Evolutionary conservation across 2,329 filamentous ascomycete species (phyloP).

Genomic region (Colletotrichum acutatum): DNA sequence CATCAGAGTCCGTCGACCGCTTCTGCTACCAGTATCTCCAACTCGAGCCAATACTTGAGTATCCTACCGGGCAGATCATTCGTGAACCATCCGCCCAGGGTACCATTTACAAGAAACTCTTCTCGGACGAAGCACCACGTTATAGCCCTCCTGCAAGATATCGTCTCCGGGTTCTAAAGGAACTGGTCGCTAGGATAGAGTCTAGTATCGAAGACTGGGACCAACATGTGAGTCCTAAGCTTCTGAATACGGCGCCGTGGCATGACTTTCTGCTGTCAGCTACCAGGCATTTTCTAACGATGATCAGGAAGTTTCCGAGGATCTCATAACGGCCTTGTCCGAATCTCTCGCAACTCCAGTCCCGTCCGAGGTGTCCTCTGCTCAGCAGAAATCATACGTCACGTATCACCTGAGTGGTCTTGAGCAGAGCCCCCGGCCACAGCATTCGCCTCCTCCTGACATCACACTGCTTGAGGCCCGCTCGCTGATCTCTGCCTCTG

Average conservation of each 20-base stretch:
- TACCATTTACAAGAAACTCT: slow-evolving; percentile 73
- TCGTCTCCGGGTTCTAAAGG: slow-evolving; percentile 77
- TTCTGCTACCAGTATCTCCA: slow-evolving; percentile 85
- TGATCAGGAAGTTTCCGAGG: slow-evolving; percentile 82
- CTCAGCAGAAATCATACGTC: slow-evolving; percentile 79
- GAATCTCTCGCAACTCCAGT: slow-evolving; percentile 71
- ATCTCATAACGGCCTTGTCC: slow-evolving; percentile 77
- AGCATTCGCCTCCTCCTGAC: slow-evolving; percentile 12
- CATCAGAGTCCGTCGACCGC: slow-evolving; percentile 47
- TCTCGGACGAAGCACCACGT: slow-evolving; percentile 65
- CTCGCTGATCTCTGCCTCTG: slow-evolving; percentile 74
- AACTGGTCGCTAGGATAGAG: slow-evolving; percentile 77
- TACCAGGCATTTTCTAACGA: background rate
- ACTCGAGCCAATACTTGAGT: slow-evolving; percentile 71
- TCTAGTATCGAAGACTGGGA: slow-evolving; percentile 82
- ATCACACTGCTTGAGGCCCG: slow-evolving; percentile 78
- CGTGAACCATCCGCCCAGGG: slow-evolving; percentile 72
- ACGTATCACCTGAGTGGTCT: slow-evolving; percentile 70
- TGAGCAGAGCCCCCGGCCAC: slow-evolving; percentile 12
- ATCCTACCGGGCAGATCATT: slow-evolving; percentile 70
- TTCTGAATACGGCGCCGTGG: background rate
- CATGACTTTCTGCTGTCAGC: slow-evolving; percentile 2
- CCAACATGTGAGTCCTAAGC: slow-evolving; percentile 76
- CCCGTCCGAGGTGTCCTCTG: slow-evolving; percentile 72
- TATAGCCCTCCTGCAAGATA: slow-evolving; percentile 76